phyloP scores from a whole-genome alignment of 495 filamentous ascomycete genomes.

The Penicillium robsamsonii region DNA sequence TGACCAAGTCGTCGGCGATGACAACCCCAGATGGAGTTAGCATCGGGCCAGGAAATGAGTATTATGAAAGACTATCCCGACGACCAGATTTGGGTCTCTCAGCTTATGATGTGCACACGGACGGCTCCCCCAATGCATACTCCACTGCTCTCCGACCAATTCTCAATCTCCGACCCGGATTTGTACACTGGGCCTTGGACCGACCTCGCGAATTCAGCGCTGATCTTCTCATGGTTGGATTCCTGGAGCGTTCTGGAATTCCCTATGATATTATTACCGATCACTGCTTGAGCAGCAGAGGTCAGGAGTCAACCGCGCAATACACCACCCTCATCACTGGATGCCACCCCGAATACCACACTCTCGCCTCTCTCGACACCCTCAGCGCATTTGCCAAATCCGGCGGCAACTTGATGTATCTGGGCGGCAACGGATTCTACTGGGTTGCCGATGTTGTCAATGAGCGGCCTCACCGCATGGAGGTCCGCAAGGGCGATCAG shows the following conservation, averaged over 20 bases:
- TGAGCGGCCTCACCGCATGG: conserved; percentile 26
- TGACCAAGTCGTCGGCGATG: conserved; percentile 12
- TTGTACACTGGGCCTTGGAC: conserved; percentile 27
- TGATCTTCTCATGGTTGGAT: conserved; percentile 29
- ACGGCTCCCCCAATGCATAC: conserved; percentile 21
- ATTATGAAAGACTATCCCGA: conserved; percentile 11
- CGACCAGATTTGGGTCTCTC: conserved; percentile 28
- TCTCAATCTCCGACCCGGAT: conserved; percentile 30
- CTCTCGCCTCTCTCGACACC: conserved; percentile 12
- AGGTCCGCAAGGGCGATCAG: conserved; percentile 31
- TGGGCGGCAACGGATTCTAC: conserved; percentile 36
- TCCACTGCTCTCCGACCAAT: conserved; percentile 25
- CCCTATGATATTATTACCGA: conserved; percentile 34
- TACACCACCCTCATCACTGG: neutral
- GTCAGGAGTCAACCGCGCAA: conserved; percentile 6
- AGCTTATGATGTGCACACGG: conserved; percentile 26
- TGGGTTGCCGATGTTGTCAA: conserved; percentile 11
- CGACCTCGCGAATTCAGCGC: conserved; percentile 31
- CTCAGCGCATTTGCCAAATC: conserved; percentile 17
- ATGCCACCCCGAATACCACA: conserved; percentile 1
- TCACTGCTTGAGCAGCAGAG: conserved; percentile 26
- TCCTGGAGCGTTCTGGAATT: conserved; percentile 25
- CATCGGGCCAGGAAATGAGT: conserved; percentile 7
- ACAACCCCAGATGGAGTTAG: conserved; percentile 19
- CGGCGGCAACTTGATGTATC: conserved; percentile 27